Evolutionary conservation across 2,329 filamentous ascomycete genomes (phyloP).

Genomic region (Monosporascus cannonballus): DNA sequence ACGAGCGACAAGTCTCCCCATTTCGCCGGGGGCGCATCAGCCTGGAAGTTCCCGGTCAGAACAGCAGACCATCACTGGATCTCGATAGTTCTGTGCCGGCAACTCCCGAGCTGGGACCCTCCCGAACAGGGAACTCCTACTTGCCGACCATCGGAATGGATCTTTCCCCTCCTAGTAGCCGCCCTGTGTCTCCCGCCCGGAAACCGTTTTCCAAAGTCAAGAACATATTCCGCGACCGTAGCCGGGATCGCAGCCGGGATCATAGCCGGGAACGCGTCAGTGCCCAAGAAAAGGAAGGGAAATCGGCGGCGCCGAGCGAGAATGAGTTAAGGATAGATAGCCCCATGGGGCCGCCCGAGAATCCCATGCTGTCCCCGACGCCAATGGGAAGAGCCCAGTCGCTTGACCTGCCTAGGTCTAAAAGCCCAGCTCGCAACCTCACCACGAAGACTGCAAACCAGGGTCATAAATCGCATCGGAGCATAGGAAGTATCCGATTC

Average conservation of each 20-base stretch:
- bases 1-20: slow-evolving; percentile 20
- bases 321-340: slow-evolving; percentile 29
- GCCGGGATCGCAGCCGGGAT: slow-evolving; percentile 37
- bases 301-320: slow-evolving; percentile 14
- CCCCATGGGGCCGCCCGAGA: slow-evolving; percentile 19
- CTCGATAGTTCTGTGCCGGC: slow-evolving; percentile 40
- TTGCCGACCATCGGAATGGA: slow-evolving; percentile 57
- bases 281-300: slow-evolving; percentile 16
- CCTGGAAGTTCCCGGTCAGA: slow-evolving; percentile 40
- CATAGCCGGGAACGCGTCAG: slow-evolving; percentile 40
- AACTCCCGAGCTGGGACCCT: slow-evolving; percentile 45
- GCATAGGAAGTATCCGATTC: slow-evolving; percentile 42
- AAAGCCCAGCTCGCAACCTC: slow-evolving; percentile 33
- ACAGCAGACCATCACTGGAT: slow-evolving; percentile 35
- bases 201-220: slow-evolving; percentile 53
- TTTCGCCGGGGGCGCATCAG: slow-evolving; percentile 34
- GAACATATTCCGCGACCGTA: slow-evolving; percentile 49
- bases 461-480: slow-evolving; percentile 42
- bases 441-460: slow-evolving; percentile 35
- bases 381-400: slow-evolving; percentile 22
- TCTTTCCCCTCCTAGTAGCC: slow-evolving; percentile 56
- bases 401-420: slow-evolving; percentile 25
- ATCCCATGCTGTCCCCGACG: slow-evolving; percentile 19
- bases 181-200: slow-evolving; percentile 56
- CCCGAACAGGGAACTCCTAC: slow-evolving; percentile 38